phyloP scores from a whole-genome alignment of 106 monocot genomes.

The Dendrobium catenatum region DNA sequence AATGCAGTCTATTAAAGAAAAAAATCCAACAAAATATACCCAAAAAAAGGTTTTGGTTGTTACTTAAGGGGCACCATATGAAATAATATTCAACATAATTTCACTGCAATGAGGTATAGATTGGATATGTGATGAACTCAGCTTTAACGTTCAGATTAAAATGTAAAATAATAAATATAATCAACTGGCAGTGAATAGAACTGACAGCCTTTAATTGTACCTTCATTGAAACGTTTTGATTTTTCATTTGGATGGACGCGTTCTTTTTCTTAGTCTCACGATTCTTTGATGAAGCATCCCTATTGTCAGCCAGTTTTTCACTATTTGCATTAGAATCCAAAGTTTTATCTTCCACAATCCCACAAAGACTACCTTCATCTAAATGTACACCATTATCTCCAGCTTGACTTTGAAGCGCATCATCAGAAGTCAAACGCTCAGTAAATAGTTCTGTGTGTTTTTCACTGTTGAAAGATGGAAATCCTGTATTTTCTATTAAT shows the following conservation, averaged over 20 bases:
- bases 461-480: not conserved
- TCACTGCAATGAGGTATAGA: not conserved
- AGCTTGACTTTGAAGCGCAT: slow-evolving; percentile 12
- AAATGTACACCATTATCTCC: not conserved
- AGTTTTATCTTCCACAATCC: slow-evolving; percentile 19
- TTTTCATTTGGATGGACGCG: slow-evolving; percentile 19
- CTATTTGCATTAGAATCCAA: not conserved
- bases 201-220: slow-evolving; percentile 18
- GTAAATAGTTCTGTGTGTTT: not conserved
- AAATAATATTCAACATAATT: not conserved
- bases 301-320: slow-evolving; percentile 9
- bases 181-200: not conserved
- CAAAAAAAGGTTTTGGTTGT: not conserved
- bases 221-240: slow-evolving; percentile 23
- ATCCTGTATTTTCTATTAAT: not conserved
- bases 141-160: not conserved
- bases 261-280: slow-evolving; percentile 14
- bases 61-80: not conserved
- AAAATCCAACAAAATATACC: not conserved
- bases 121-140: not conserved
- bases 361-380: slow-evolving; percentile 5
- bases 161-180: not conserved
- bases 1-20: not conserved
- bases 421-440: slow-evolving; percentile 5
- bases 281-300: slow-evolving; percentile 17